These are phyloP conservation scores for Taiozyma sp. DNA, from an alignment of 1,139 yeast genomes.

Conservation along the genomic window DNA sequence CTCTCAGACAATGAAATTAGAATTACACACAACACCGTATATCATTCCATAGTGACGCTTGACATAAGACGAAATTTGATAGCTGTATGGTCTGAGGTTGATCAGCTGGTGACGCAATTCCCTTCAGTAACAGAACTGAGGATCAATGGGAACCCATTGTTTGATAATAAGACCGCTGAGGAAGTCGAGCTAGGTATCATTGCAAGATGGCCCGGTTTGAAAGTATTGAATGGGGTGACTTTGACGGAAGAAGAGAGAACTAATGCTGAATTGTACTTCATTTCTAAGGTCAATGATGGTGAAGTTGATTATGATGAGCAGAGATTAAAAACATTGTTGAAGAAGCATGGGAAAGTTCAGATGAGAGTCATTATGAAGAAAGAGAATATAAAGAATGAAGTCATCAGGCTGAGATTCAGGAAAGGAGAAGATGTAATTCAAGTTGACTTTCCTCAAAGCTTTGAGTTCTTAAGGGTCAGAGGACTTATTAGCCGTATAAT, in stretches of 20 bases:
- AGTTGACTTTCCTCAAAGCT: conserved; percentile 4
- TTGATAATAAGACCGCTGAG: conserved; percentile 28
- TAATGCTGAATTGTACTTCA: conserved; percentile 67
- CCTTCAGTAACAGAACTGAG: conserved; percentile 41
- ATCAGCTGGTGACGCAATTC: conserved; percentile 30
- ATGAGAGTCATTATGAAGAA: background rate
- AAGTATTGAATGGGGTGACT: conserved; percentile 51
- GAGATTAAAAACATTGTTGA: conserved; percentile 9
- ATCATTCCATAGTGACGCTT: conserved; percentile 23
- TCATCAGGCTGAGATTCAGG: conserved; percentile 13
- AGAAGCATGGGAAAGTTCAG: conserved; percentile 12
- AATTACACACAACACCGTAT: background rate
- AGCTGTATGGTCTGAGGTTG: conserved; percentile 44
- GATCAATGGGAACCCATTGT: conserved; percentile 51
- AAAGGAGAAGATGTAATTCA: conserved; percentile 2
- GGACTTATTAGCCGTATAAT: conserved; percentile 25
- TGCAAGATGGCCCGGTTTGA: conserved; percentile 41
- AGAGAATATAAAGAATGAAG: background rate
- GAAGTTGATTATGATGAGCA: conserved; percentile 4
- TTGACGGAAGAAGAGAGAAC: conserved; percentile 43
- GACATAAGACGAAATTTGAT: conserved; percentile 49
- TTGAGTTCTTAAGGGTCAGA: conserved; percentile 23
- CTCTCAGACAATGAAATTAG: conserved; percentile 23
- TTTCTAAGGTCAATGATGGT: conserved; percentile 39
- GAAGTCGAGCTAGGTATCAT: conserved; percentile 40